Percentiles rank a stretch among this genome's conserved stretches.
Conservation (phyloP, 139 green algal genomes). For the Parachlorella kessleri region DNA sequence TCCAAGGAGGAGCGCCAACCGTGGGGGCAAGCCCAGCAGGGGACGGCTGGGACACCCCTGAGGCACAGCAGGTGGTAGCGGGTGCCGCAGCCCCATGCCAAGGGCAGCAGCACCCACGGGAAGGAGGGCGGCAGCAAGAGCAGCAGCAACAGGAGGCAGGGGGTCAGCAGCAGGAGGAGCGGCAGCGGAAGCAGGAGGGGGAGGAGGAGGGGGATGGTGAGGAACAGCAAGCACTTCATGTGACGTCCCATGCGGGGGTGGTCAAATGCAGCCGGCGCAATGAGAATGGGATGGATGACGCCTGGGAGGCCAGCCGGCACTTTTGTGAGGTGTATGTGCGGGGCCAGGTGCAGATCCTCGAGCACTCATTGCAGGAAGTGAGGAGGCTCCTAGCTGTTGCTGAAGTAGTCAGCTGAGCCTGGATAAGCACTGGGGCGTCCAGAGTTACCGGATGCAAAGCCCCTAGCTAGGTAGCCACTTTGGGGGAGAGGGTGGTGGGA, state of each 20-base stretch:
- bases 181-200: neutral
- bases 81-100: neutral
- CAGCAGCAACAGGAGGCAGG: too few relatives aligned
- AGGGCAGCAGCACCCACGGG: neutral
- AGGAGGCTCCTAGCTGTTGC: too few relatives aligned
- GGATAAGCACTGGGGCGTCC: too few relatives aligned
- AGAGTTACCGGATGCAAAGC: too few relatives aligned
- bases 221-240: too few relatives aligned
- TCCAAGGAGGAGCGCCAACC: too few relatives aligned
- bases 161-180: neutral
- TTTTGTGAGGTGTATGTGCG: conserved; percentile 33
- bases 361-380: conserved; percentile 11
- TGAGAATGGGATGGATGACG: conserved; percentile 39
- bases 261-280: too few relatives aligned
- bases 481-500: too few relatives aligned
- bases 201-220: neutral
- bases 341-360: conserved; percentile 29
- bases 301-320: conserved; percentile 11
- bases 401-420: too few relatives aligned
- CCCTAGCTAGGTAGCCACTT: too few relatives aligned
- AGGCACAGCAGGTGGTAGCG: neutral
- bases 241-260: too few relatives aligned
- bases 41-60: neutral
- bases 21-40: neutral
- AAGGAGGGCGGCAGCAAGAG: too few relatives aligned